Evolutionary conservation across 495 filamentous ascomycete species (phyloP).

Genomic region (Recurvomyces mirabilis): DNA sequence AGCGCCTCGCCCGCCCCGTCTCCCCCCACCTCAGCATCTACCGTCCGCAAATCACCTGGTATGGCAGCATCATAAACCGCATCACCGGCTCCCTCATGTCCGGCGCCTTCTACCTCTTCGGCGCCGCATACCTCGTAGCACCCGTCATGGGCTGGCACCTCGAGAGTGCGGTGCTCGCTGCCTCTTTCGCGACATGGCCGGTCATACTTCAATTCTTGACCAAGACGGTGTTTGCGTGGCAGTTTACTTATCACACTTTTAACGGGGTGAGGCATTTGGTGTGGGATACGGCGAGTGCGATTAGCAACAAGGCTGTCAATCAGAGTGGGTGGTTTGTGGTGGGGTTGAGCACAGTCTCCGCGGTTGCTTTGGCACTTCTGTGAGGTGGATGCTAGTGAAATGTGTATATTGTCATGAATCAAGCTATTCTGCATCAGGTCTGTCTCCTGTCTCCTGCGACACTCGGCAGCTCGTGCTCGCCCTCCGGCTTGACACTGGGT

Average conservation of each 20-base stretch:
- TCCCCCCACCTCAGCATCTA: conserved; percentile 86
- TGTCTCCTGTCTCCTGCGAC: too few relatives aligned
- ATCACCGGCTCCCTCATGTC: conserved; percentile 66
- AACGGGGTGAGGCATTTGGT: conserved; percentile 85
- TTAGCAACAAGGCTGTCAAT: conserved; percentile 60
- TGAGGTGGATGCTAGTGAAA: too few relatives aligned
- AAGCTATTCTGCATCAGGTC: too few relatives aligned
- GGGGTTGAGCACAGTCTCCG: conserved; percentile 51
- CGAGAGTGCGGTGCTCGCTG: conserved; percentile 66
- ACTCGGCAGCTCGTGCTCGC: too few relatives aligned
- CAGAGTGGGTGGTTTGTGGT: conserved; percentile 65
- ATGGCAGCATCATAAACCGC: conserved; percentile 60
- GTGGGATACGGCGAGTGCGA: conserved; percentile 66
- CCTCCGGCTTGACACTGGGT: too few relatives aligned
- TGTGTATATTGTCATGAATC: too few relatives aligned
- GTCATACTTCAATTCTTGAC: conserved; percentile 53
- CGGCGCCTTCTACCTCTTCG: conserved; percentile 72
- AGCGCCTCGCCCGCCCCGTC: conserved; percentile 76
- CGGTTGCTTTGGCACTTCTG: conserved; percentile 49
- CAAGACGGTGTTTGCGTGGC: conserved; percentile 64
- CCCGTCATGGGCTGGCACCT: conserved; percentile 77
- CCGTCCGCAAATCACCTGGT: conserved; percentile 79
- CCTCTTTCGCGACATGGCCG: conserved; percentile 64
- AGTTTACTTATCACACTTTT: conserved; percentile 75
- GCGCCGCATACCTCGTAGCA: conserved; percentile 67